phyloP scores from a whole-genome alignment of 495 filamentous ascomycete genomes.

The Platismatia glauca region DNA sequence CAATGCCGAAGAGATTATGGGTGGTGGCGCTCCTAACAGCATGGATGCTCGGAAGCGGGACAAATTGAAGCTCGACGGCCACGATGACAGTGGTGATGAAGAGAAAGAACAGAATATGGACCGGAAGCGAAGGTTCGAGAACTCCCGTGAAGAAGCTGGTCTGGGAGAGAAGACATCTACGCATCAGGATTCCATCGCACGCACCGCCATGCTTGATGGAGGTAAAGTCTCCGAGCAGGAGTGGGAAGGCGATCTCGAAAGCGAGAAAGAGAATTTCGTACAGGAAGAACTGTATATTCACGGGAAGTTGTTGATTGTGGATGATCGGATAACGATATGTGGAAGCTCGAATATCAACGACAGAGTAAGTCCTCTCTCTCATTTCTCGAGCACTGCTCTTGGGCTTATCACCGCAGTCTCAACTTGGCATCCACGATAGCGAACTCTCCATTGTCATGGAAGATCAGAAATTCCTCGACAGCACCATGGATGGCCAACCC shows the following conservation, averaged over 20 bases:
- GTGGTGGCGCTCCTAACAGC: conserved; percentile 56
- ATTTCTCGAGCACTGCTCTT: not conserved
- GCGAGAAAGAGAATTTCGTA: conserved; percentile 76
- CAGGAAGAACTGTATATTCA: conserved; percentile 96
- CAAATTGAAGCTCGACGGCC: conserved; percentile 26
- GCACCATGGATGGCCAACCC: conserved; percentile 66
- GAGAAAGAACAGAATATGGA: conserved; percentile 38
- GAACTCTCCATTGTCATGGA: conserved; percentile 91
- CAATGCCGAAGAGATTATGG: conserved; percentile 78
- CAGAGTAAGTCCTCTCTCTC: conserved; percentile 42
- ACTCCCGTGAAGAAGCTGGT: conserved; percentile 38
- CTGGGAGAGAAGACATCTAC: conserved; percentile 33
- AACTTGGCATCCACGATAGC: conserved; percentile 81
- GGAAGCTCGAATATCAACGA: conserved; percentile 91
- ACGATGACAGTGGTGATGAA: conserved; percentile 34
- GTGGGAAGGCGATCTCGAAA: conserved; percentile 63
- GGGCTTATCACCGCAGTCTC: conserved; percentile 44
- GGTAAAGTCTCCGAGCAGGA: conserved; percentile 56
- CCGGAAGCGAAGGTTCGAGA: conserved; percentile 58
- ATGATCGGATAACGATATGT: conserved; percentile 74
- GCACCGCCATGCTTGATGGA: conserved; percentile 68
- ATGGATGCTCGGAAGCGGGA: conserved; percentile 27
- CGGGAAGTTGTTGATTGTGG: conserved; percentile 77
- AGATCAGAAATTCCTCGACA: conserved; percentile 64
- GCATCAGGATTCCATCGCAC: conserved; percentile 62